Percentiles rank a stretch among this genome's conserved stretches.
phyloP scores from a whole-genome alignment of 805 yeast genomes.

The Wickerhamomyces ciferrii region DNA sequence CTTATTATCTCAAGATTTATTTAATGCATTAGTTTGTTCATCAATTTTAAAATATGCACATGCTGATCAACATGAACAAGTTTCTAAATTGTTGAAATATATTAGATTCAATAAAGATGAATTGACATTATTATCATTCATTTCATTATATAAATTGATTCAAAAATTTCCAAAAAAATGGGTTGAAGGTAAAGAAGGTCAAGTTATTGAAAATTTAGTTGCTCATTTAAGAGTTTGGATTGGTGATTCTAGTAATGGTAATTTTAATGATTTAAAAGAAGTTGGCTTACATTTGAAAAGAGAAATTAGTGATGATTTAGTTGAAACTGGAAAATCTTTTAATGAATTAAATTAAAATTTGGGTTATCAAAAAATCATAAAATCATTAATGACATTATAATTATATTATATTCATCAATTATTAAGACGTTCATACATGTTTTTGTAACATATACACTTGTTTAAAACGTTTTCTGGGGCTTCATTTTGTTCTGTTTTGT shows the following conservation, averaged over 20 bases:
- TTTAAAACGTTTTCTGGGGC: not conserved
- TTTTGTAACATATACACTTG: too few species aligned
- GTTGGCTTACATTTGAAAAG: slow-evolving; percentile 20
- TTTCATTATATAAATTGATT: slow-evolving; percentile 19
- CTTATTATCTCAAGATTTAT: slow-evolving; percentile 18
- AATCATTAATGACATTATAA: too few species aligned
- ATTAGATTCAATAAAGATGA: slow-evolving; percentile 14
- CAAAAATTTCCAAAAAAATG: slow-evolving; percentile 21
- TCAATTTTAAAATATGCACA: slow-evolving; percentile 18
- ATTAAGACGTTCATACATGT: not conserved
- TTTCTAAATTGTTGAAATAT: slow-evolving; percentile 12
- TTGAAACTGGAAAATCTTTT: slow-evolving; percentile 19
- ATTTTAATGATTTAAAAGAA: slow-evolving; percentile 18
- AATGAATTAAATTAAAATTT: slow-evolving; percentile 11
- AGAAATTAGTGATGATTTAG: slow-evolving; percentile 25
- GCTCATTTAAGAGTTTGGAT: slow-evolving; percentile 23
- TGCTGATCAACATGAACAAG: slow-evolving; percentile 9
- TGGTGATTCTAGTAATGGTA: slow-evolving; percentile 19
- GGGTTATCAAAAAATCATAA: too few species aligned
- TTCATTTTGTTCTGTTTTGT: not conserved
- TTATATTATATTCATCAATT: not conserved
- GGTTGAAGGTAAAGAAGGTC: slow-evolving; percentile 11
- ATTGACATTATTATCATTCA: slow-evolving; percentile 20
- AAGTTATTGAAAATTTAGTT: slow-evolving; percentile 16
- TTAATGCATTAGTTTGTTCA: slow-evolving; percentile 19